Evolutionary conservation across 2,329 filamentous ascomycete species (phyloP).

Genomic region (Colletotrichum sp.): DNA sequence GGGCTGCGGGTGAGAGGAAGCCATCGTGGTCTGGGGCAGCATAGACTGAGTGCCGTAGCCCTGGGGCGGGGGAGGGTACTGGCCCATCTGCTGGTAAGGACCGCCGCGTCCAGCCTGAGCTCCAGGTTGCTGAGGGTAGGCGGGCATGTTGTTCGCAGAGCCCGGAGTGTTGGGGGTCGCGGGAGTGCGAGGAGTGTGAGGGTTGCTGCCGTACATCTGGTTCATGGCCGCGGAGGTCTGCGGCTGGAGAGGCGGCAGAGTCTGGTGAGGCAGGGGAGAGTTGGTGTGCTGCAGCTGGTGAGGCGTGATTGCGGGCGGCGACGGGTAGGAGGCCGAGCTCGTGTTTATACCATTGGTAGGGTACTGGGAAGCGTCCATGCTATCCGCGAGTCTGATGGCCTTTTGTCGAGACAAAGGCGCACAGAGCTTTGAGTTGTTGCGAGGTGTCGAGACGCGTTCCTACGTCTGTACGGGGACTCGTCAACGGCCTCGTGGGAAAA

Average conservation of each 20-base stretch:
- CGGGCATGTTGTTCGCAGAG: slow-evolving; percentile 57
- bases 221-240: slow-evolving; percentile 53
- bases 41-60: slow-evolving; percentile 64
- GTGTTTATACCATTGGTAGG: slow-evolving; percentile 63
- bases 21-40: slow-evolving; percentile 70
- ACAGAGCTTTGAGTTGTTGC: slow-evolving; percentile 9
- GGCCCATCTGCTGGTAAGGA: slow-evolving; percentile 60
- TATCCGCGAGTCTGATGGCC: slow-evolving; percentile 28
- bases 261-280: slow-evolving; percentile 56
- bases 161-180: slow-evolving; percentile 68
- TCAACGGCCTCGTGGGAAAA: slow-evolving; percentile 11
- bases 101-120: slow-evolving; percentile 50
- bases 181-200: slow-evolving; percentile 66
- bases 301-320: slow-evolving; percentile 56
- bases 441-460: slow-evolving; percentile 21
- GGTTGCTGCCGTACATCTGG: slow-evolving; percentile 62
- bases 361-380: slow-evolving; percentile 62
- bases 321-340: slow-evolving; percentile 55
- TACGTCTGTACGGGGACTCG: slow-evolving; percentile 20
- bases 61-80: slow-evolving; percentile 59
- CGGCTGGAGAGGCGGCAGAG: slow-evolving; percentile 60
- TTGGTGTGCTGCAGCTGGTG: slow-evolving; percentile 53
- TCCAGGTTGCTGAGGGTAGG: slow-evolving; percentile 53
- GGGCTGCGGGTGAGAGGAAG: slow-evolving; percentile 75
- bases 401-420: slow-evolving; percentile 23